Evolutionary conservation across 305 asterid genomes (phyloP), one percentile per base, ranked within the genome.

Genomic region (Fraxinus greggii): DNA sequence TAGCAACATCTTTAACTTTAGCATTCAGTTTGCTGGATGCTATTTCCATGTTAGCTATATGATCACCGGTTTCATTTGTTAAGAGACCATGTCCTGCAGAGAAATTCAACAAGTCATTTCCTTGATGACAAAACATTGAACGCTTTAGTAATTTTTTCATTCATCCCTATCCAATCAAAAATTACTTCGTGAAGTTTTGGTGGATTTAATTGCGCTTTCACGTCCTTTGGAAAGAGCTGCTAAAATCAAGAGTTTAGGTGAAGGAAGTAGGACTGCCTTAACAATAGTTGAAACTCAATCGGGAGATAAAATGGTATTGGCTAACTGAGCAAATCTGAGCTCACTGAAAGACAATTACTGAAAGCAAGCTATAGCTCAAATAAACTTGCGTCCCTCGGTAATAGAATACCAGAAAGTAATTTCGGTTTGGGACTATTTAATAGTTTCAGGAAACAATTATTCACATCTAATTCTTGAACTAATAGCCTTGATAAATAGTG

Each of bases 51-150:
- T 82, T 86, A 77, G 63, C 42, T 61, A 70, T 77, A 80, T 79
- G 80, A n/a, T 80, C 79, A 23, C 15, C 61, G 7, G 17, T 67
- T 42, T 82, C 82, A 77, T 65, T 86, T 28, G 79, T 77, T 48
- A 73, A 77, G 80, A 26, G 72, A 79, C 84, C 77, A 61, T 40
- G 82, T 65, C 80, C 95, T 91, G 89, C 85, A 87, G 59, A 61
- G 74, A 48, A 77, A 75, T 51, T 23, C 56, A 56, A 72, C 77
- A 51, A 84, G 82, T 59, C 29, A 21, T 7, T 21, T 59, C 69
- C 29, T 7, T 21, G 69, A 7, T 59, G 10, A 59, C 12, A 59
- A 59, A 59, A 59, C 69, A 59, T 21, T 21, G 29, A 23, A 59
- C 15, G 69, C 13, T 56, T 59, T 21, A 21, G 69, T 19, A 56